phyloP scores from a whole-genome alignment of 2,329 filamentous ascomycete species.

The Thyridium curvatum region DNA sequence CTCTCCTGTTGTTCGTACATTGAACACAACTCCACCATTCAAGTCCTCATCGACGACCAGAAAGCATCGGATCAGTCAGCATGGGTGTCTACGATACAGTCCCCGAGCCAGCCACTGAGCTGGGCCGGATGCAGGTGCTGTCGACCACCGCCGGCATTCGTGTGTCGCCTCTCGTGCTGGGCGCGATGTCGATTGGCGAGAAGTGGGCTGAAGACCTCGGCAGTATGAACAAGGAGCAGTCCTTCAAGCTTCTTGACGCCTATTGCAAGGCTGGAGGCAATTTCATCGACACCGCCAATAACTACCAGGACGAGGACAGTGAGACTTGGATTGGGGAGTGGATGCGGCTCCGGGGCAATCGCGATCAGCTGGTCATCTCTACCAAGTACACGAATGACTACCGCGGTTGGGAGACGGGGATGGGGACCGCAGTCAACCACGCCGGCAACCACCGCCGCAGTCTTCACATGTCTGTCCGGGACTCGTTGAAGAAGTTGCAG shows the following conservation, averaged over 20 bases:
- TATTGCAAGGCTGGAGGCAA: constrained; percentile 46
- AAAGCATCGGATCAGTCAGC: no score
- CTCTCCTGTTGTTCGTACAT: no score
- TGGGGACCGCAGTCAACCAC: constrained; percentile 30
- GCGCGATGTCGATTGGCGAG: constrained; percentile 38
- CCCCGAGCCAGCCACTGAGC: constrained; percentile 28
- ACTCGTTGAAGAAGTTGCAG: constrained; percentile 36
- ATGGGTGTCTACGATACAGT: no score
- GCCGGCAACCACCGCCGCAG: constrained; percentile 34
- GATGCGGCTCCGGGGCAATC: constrained; percentile 40
- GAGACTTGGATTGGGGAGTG: constrained; percentile 55
- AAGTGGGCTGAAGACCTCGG: constrained; percentile 14
- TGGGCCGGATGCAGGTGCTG: constrained; percentile 46
- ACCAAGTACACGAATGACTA: constrained; percentile 50
- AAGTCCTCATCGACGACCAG: no score
- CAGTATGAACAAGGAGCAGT: constrained; percentile 14
- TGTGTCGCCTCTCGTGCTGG: constrained; percentile 44
- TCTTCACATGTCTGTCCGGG: constrained; percentile 32
- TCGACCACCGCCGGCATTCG: constrained; percentile 41
- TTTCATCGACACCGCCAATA: constrained; percentile 60
- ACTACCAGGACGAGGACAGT: constrained; percentile 52
- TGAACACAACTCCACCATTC: no score
- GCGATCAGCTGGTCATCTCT: constrained; percentile 47
- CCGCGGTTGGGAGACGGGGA: constrained; percentile 26
- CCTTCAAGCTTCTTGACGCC: constrained; percentile 17